Conservation (phyloP, 768 basidiomycete species). For the Leccinum boreale region DNA sequence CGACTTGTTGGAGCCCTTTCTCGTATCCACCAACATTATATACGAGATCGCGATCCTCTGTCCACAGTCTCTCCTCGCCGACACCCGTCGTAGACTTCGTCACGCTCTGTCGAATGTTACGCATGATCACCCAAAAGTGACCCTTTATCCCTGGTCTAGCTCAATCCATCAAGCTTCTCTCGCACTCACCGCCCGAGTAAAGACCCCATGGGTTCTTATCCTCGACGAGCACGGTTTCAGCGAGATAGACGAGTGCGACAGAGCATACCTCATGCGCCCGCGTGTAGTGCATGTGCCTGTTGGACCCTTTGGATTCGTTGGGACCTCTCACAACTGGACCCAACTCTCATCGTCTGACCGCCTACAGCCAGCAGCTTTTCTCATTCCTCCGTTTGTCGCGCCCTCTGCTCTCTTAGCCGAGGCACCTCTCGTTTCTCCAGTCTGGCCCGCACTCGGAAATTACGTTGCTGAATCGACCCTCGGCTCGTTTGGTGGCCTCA, state of each 20-base stretch:
- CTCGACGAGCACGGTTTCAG: conserved; percentile 46
- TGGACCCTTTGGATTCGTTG: conserved; percentile 40
- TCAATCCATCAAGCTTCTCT: conserved; percentile 29
- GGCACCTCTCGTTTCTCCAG: conserved; percentile 17
- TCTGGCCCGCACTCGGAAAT: conserved; percentile 24
- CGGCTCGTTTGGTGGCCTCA: conserved; percentile 38
- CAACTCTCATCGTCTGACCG: conserved; percentile 31
- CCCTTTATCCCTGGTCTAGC: conserved; percentile 33
- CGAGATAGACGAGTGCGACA: conserved; percentile 31
- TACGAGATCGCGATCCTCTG: conserved; percentile 48
- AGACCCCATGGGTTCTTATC: conserved; percentile 51
- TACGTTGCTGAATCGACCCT: conserved; percentile 29
- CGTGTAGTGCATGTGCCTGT: conserved; percentile 34
- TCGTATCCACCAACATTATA: conserved; percentile 34
- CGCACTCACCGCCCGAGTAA: conserved; percentile 35
- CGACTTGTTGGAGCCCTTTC: conserved; percentile 37
- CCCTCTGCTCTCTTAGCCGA: conserved; percentile 28
- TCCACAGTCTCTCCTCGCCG: conserved; percentile 35
- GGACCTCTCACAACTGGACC: conserved; percentile 23
- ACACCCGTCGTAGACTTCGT: conserved; percentile 37
- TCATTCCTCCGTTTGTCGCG: conserved; percentile 61
- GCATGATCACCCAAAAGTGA: conserved; percentile 40
- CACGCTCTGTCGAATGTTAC: conserved; percentile 27
- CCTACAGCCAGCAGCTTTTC: conserved; percentile 42
- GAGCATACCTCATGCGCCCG: conserved; percentile 42